Percentiles rank a stretch among this genome's conserved stretches.
Evolutionary conservation across 169 alveolate genomes (phyloP).

Genomic region (Perkinsus chesapeaki): DNA sequence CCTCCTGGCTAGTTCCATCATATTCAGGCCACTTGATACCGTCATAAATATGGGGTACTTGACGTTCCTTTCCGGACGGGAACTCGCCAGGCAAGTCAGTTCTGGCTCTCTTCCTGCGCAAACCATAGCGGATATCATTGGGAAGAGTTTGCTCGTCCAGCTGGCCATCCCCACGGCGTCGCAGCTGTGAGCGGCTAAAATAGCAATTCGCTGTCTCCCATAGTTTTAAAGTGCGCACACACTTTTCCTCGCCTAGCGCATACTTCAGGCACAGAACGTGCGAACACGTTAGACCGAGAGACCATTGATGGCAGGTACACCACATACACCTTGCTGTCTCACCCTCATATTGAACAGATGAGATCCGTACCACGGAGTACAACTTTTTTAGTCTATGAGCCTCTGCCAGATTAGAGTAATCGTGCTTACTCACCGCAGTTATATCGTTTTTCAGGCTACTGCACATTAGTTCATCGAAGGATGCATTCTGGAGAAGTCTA

Average conservation of each 20-base stretch:
- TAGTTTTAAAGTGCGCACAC: background rate
- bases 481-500: background rate
- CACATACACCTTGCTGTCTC: background rate
- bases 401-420: background rate
- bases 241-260: background rate
- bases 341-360: background rate
- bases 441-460: background rate
- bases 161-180: background rate
- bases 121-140: background rate
- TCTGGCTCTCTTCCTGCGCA: background rate
- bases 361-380: background rate
- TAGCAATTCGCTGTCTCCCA: background rate
- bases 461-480: background rate
- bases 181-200: background rate
- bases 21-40: background rate
- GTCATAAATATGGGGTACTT: background rate
- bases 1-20: background rate
- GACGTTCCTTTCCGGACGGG: background rate
- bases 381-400: background rate
- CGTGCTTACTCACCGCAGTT: background rate
- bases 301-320: background rate
- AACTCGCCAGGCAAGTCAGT: background rate
- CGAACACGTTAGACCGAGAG: background rate
- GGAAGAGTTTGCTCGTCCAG: background rate
- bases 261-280: background rate